Percentiles rank a stretch among this genome's conserved stretches.
Conservation (phyloP, 768 basidiomycete species). For the Steccherinum ochraceum region DNA sequence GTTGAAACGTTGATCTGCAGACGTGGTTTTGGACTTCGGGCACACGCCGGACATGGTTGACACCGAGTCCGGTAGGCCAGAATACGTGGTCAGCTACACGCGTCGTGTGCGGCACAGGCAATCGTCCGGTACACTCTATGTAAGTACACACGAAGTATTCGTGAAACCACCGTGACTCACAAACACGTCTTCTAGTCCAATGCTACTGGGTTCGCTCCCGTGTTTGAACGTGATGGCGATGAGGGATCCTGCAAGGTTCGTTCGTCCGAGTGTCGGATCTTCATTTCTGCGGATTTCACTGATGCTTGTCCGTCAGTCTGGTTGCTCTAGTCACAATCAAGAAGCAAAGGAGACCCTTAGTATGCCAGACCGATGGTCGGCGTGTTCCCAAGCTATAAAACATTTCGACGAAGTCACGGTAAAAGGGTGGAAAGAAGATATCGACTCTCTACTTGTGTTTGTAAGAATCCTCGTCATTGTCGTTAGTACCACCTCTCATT, state of each 20-base stretch:
- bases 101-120: neutral
- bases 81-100: neutral
- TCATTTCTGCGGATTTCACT: no score
- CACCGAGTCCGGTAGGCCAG: neutral
- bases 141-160: neutral
- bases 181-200: neutral
- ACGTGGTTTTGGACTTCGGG: no score
- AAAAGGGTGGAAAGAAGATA: slow-evolving; percentile 18
- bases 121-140: neutral
- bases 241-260: neutral
- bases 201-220: neutral
- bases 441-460: slow-evolving; percentile 20
- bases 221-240: neutral
- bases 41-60: no score
- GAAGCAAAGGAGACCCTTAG: neutral
- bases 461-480: slow-evolving; percentile 8
- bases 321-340: neutral
- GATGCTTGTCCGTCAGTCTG: neutral
- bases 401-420: slow-evolving; percentile 6
- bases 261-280: no score
- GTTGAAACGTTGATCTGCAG: no score
- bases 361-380: neutral
- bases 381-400: neutral
- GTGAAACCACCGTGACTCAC: neutral
- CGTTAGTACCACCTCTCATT: no score